Percentiles rank a stretch among this genome's conserved stretches.
phyloP scores from a whole-genome alignment of 1,139 yeast genomes.

The Suhomyces taliae region DNA sequence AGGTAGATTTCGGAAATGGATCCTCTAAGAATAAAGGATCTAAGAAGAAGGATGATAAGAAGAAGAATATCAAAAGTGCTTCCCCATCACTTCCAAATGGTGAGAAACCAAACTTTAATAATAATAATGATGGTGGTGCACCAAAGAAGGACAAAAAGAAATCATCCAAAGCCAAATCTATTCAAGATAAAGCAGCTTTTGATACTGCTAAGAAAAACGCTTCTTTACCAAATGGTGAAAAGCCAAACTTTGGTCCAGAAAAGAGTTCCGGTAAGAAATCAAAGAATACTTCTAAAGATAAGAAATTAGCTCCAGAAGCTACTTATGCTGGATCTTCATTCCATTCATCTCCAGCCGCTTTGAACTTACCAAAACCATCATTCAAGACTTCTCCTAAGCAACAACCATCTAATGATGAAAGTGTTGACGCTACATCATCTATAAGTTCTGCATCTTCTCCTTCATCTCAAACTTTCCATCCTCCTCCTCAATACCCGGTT shows the following conservation, averaged over 20 bases:
- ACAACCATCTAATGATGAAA: conserved; percentile 6
- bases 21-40: conserved; percentile 9
- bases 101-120: conserved; percentile 32
- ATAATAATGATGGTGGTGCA: conserved; percentile 13
- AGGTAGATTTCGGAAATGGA: conserved; percentile 41
- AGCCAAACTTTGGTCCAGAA: conserved; percentile 27
- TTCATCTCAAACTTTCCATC: conserved; percentile 13
- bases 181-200: conserved; percentile 44
- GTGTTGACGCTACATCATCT: conserved; percentile 5
- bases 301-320: conserved; percentile 25
- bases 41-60: conserved; percentile 11
- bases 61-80: conserved; percentile 14
- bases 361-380: conserved; percentile 57
- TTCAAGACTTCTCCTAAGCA: conserved; percentile 39
- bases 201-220: conserved; percentile 12
- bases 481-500: conserved; percentile 32
- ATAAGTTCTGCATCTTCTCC: conserved; percentile 2
- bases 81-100: conserved; percentile 33
- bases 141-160: conserved; percentile 13
- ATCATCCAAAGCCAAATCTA: conserved; percentile 19
- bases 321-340: conserved; percentile 60
- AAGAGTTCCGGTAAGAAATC: conserved; percentile 13
- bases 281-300: conserved; percentile 12
- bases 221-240: conserved; percentile 34
- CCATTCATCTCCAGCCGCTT: conserved; percentile 58